phyloP scores from a whole-genome alignment of 345 rosid genomes.

The Eucalyptus regnans region DNA sequence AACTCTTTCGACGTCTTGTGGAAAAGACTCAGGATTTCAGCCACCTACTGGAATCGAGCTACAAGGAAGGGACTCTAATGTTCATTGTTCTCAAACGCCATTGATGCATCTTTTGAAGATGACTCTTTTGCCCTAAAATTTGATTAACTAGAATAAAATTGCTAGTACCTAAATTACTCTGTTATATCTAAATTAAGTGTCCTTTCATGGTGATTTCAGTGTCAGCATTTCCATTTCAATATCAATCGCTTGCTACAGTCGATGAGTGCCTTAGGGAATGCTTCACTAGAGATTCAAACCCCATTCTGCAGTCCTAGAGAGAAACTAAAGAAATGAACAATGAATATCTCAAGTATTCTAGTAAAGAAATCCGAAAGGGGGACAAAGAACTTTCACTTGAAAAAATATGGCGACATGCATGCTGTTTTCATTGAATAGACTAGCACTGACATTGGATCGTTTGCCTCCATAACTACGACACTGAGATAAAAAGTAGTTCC shows the following conservation, averaged over 20 bases:
- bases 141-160: neutral
- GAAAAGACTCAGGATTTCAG: conserved; percentile 10
- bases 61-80: conserved; percentile 14
- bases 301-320: neutral
- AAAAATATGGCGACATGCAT: neutral
- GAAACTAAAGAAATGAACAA: neutral
- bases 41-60: conserved; percentile 11
- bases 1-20: conserved; percentile 20
- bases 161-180: neutral
- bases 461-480: neutral
- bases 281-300: neutral
- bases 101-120: neutral
- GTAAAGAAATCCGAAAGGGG: neutral
- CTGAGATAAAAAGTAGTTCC: neutral
- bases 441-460: neutral
- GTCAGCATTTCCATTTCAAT: neutral
- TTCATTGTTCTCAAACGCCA: conserved; percentile 19
- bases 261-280: neutral
- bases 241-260: neutral
- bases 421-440: neutral
- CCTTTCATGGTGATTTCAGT: neutral
- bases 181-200: neutral
- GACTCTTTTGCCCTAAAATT: neutral
- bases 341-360: neutral
- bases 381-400: neutral